phyloP scores from a whole-genome alignment of 1,284 basidiomycete species.

The Inonotus obliquus region DNA sequence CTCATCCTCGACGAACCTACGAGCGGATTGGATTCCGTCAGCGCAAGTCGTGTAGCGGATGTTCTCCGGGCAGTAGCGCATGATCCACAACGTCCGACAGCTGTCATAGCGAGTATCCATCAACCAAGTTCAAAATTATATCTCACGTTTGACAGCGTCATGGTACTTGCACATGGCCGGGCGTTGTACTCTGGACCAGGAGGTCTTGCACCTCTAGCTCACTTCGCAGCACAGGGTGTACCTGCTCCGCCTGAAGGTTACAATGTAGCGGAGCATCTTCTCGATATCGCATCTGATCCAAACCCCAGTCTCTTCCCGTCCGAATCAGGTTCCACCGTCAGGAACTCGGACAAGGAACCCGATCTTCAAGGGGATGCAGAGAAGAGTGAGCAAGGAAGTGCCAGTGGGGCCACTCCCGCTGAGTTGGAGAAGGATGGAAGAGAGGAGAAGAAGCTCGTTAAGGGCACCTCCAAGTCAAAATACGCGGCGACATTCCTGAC shows the following conservation, averaged over 20 bases:
- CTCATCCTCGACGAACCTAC: slow-evolving; percentile 83
- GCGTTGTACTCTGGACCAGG: slow-evolving; percentile 81
- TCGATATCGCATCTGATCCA: slow-evolving; percentile 76
- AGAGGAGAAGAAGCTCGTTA: not conserved
- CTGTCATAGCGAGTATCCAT: slow-evolving; percentile 84
- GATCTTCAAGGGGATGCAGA: not conserved
- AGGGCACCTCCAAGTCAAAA: slow-evolving; percentile 20
- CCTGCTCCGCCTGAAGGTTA: slow-evolving; percentile 61
- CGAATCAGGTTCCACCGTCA: not conserved
- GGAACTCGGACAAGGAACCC: not conserved
- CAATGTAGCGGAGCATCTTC: slow-evolving; percentile 85
- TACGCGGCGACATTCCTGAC: slow-evolving; percentile 80
- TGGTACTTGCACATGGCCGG: slow-evolving; percentile 73
- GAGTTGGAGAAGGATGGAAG: slow-evolving; percentile 7
- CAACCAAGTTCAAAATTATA: slow-evolving; percentile 85
- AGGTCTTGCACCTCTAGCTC: slow-evolving; percentile 55
- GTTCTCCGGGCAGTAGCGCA: slow-evolving; percentile 73
- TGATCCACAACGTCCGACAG: slow-evolving; percentile 62
- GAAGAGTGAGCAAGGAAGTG: not conserved
- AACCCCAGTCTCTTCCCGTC: slow-evolving; percentile 39
- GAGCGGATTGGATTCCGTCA: slow-evolving; percentile 81
- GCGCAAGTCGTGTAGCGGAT: slow-evolving; percentile 72
- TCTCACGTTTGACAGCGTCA: slow-evolving; percentile 76
- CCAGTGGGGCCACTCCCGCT: not conserved
- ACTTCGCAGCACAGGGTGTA: slow-evolving; percentile 48